phyloP scores from a whole-genome alignment of 192 early-diverging fungal genomes.

The Coemansia sp. region DNA sequence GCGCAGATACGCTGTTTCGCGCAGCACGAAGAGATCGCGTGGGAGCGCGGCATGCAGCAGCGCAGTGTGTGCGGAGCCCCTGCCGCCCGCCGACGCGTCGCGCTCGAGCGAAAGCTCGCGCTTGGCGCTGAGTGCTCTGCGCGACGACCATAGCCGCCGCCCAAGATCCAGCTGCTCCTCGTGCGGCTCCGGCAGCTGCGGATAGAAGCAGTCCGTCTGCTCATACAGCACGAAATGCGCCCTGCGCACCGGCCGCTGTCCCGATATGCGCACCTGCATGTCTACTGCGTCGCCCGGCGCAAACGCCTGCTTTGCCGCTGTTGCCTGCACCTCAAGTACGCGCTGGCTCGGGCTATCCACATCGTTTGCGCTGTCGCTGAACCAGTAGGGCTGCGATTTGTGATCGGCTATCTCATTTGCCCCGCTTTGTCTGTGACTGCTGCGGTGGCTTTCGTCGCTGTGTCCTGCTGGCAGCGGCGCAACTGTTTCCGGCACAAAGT shows the following conservation, averaged over 20 bases:
- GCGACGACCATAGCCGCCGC: slow-evolving; percentile 38
- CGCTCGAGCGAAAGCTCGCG: slow-evolving; percentile 38
- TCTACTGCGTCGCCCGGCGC: slow-evolving; percentile 40
- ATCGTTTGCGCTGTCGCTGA: slow-evolving; percentile 39
- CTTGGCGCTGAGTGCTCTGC: slow-evolving; percentile 11
- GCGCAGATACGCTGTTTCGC: slow-evolving; percentile 37
- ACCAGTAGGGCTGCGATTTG: slow-evolving; percentile 11
- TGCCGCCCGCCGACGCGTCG: slow-evolving; percentile 20
- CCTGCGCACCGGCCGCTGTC: slow-evolving; percentile 28
- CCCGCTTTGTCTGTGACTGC: no score
- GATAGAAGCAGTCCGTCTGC: slow-evolving; percentile 55
- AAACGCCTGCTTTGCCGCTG: slow-evolving; percentile 42
- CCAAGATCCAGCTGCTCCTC: slow-evolving; percentile 53
- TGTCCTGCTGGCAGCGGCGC: slow-evolving; percentile 9
- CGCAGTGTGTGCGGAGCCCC: slow-evolving; percentile 29
- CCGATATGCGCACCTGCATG: slow-evolving; percentile 35
- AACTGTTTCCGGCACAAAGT: slow-evolving; percentile 43
- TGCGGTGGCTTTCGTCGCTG: neutral
- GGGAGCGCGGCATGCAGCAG: slow-evolving; percentile 29
- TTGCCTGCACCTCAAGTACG: slow-evolving; percentile 9
- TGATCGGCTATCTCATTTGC: no score
- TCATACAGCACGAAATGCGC: slow-evolving; percentile 25
- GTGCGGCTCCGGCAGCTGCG: slow-evolving; percentile 36
- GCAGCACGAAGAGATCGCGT: slow-evolving; percentile 17
- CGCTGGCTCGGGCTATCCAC: neutral